Percentiles rank a stretch among this genome's conserved stretches.
Evolutionary conservation across 768 basidiomycete species (phyloP).

Genomic region (Suillus placidus): DNA sequence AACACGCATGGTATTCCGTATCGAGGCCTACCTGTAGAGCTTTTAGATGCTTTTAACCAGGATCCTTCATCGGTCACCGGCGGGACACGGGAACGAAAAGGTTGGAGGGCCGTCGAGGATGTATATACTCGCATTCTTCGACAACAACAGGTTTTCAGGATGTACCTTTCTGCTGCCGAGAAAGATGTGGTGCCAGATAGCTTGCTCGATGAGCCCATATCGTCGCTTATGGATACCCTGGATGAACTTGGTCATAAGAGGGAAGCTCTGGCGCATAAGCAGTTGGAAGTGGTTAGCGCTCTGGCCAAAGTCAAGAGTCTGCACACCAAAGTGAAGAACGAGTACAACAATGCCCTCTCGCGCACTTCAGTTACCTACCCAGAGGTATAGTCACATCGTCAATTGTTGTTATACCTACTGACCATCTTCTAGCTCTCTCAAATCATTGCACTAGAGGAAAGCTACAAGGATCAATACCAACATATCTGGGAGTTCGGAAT

Average conservation of each 20-base stretch:
- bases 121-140: slow-evolving; percentile 63
- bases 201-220: slow-evolving; percentile 58
- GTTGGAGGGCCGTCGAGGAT: slow-evolving; percentile 79
- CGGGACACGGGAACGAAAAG: slow-evolving; percentile 56
- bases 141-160: slow-evolving; percentile 57
- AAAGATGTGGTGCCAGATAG: slow-evolving; percentile 33
- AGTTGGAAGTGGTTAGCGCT: slow-evolving; percentile 50
- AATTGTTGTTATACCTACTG: not conserved
- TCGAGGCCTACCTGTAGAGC: slow-evolving; percentile 58
- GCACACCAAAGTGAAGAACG: slow-evolving; percentile 59
- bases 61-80: slow-evolving; percentile 79
- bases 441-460: slow-evolving; percentile 73
- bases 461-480: slow-evolving; percentile 78
- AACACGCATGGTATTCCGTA: slow-evolving; percentile 50
- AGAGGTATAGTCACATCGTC: slow-evolving; percentile 49
- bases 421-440: slow-evolving; percentile 56
- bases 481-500: slow-evolving; percentile 82
- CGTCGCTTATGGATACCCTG: slow-evolving; percentile 50
- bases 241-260: slow-evolving; percentile 52
- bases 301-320: slow-evolving; percentile 56
- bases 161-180: slow-evolving; percentile 42
- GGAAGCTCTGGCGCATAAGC: slow-evolving; percentile 46
- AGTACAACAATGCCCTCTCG: slow-evolving; percentile 65
- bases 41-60: slow-evolving; percentile 74
- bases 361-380: slow-evolving; percentile 79